Evolutionary conservation across 176 grass and related monocot species (phyloP).

Genomic region (Oryza coarctata): DNA sequence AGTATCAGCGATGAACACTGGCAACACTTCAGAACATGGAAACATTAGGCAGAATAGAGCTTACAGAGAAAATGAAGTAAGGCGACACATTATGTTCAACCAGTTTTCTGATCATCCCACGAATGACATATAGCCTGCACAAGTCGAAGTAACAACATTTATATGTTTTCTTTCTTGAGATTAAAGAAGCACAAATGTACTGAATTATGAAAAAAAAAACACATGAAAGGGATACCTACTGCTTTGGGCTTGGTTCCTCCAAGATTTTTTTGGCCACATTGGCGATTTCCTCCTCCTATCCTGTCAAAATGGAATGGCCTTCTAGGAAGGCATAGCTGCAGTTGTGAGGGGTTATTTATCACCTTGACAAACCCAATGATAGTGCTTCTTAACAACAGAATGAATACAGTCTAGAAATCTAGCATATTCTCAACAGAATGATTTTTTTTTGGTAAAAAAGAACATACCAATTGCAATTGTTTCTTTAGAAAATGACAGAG

Average conservation of each 20-base stretch:
- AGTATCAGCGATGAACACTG: not conserved
- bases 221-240: slow-evolving; percentile 41
- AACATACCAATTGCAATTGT: not conserved
- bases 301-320: slow-evolving; percentile 54
- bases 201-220: not conserved
- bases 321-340: slow-evolving; percentile 50
- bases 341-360: slow-evolving; percentile 20
- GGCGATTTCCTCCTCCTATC: slow-evolving; percentile 77
- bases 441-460: not conserved
- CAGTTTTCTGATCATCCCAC: slow-evolving; percentile 53
- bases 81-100: slow-evolving; percentile 65
- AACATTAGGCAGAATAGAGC: not conserved
- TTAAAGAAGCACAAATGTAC: not conserved
- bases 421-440: not conserved
- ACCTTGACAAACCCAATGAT: not conserved
- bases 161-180: not conserved
- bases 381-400: not conserved
- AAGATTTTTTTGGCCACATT: slow-evolving; percentile 58
- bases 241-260: slow-evolving; percentile 62
- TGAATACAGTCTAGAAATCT: not conserved
- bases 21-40: not conserved
- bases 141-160: not conserved
- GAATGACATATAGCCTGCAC: slow-evolving; percentile 57
- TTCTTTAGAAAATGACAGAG: not conserved
- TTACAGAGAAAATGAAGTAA: slow-evolving; percentile 66